These are phyloP conservation scores for Phytophthora litchii DNA, from an alignment of 352 stramenopile species.

Conservation along the genomic window DNA sequence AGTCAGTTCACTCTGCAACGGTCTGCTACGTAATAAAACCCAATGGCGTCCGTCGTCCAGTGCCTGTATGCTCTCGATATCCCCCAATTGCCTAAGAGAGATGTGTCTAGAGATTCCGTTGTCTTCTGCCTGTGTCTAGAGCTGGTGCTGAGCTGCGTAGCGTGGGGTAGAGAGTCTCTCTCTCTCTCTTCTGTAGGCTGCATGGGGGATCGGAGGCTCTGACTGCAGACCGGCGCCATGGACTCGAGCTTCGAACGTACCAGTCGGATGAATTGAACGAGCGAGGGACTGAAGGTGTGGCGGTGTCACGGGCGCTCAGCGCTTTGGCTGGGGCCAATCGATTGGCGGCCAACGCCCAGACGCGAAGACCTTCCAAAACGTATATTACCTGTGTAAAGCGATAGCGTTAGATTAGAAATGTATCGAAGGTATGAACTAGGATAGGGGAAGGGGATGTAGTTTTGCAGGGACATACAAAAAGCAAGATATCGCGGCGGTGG, in stretches of 20 bases:
- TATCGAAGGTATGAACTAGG: constrained; percentile 7
- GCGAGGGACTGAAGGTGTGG: constrained; percentile 84
- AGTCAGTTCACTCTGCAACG: constrained; percentile 16
- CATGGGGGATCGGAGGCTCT: neutral
- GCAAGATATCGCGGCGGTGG: constrained; percentile 23
- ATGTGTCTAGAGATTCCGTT: neutral
- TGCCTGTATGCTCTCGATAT: constrained; percentile 8
- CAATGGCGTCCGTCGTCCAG: neutral
- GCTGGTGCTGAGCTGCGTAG: constrained; percentile 18
- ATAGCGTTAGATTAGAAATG: constrained; percentile 12
- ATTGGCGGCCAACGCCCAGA: constrained; percentile 69
- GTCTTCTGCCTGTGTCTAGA: constrained; percentile 8
- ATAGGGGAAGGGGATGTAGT: constrained; percentile 22
- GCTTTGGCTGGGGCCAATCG: constrained; percentile 58
- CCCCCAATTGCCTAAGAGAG: constrained; percentile 2
- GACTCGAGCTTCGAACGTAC: constrained; percentile 49
- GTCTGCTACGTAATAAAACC: neutral
- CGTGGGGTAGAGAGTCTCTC: neutral
- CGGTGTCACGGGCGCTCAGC: constrained; percentile 33
- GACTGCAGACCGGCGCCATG: constrained; percentile 6
- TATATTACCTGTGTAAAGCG: constrained; percentile 28
- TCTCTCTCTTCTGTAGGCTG: constrained; percentile 10
- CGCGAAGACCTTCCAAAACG: constrained; percentile 26
- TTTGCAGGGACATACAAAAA: constrained; percentile 33
- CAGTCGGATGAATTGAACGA: constrained; percentile 90